Evolutionary conservation across 495 filamentous ascomycete species (phyloP).

Genomic region (Entonaema liquescens): DNA sequence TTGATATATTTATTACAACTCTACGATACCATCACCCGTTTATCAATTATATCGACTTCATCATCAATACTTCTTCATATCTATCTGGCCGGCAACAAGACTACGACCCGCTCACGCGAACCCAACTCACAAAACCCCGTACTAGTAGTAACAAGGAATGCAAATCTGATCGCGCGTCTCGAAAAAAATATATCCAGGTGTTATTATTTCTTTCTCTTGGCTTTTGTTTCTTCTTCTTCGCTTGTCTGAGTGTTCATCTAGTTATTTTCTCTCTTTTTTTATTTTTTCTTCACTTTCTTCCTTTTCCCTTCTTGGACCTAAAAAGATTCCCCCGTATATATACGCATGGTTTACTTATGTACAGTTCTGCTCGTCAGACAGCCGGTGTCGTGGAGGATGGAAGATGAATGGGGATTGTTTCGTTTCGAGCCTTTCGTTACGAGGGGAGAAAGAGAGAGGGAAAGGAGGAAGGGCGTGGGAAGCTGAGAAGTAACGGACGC

Average conservation of each 20-base stretch:
- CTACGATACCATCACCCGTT: not conserved
- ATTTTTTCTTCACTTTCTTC: not conserved
- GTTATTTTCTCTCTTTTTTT: too few relatives aligned
- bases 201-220: not conserved
- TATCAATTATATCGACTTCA: not conserved
- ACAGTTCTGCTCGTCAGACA: not conserved
- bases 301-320: not conserved
- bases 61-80: not conserved
- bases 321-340: not conserved
- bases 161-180: not conserved
- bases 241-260: too few relatives aligned
- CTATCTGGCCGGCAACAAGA: conserved; percentile 44
- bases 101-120: conserved; percentile 54
- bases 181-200: not conserved
- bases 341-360: not conserved
- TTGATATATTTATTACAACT: too few relatives aligned
- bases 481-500: not conserved
- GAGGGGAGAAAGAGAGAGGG: not conserved
- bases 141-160: not conserved
- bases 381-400: not conserved
- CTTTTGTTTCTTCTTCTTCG: not conserved
- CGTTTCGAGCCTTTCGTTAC: not conserved
- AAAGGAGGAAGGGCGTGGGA: not conserved
- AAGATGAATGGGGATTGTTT: not conserved
- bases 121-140: not conserved